Conservation (phyloP, 495 filamentous ascomycete genomes). For the Talaromyces thailandensis region DNA sequence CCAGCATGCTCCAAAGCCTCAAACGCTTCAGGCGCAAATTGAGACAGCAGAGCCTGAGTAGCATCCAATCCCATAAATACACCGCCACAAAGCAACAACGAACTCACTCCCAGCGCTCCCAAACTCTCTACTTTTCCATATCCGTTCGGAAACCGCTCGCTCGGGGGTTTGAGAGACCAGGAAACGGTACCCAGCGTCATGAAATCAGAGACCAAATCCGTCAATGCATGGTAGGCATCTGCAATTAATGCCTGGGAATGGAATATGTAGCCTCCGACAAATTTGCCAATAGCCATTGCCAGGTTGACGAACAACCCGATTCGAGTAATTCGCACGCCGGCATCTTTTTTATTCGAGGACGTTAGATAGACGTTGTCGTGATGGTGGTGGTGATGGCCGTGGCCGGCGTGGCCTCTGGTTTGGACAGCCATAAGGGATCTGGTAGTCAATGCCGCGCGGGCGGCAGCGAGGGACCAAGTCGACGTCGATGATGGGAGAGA, state of each 20-base stretch:
- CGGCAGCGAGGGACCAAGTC: background rate
- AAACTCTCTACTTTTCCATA: constrained; percentile 98
- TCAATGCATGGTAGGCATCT: constrained; percentile 90
- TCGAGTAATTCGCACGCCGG: constrained; percentile 89
- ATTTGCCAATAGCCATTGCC: constrained; percentile 88
- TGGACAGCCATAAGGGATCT: constrained; percentile 25
- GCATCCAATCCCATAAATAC: constrained; percentile 83
- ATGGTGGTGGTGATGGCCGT: constrained; percentile 57
- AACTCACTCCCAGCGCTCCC: constrained; percentile 85
- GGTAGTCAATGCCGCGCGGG: background rate
- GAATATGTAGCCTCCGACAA: constrained; percentile 84
- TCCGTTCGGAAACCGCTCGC: constrained; percentile 72
- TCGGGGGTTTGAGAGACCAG: constrained; percentile 78
- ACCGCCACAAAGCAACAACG: constrained; percentile 78
- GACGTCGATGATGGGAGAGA: background rate
- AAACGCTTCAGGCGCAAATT: constrained; percentile 69
- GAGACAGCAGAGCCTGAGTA: constrained; percentile 61
- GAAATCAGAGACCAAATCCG: constrained; percentile 89
- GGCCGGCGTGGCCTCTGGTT: constrained; percentile 23
- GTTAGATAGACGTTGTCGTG: constrained; percentile 85
- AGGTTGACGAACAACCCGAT: constrained; percentile 89
- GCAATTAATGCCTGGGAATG: constrained; percentile 90
- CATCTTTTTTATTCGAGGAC: constrained; percentile 82
- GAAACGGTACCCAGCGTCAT: constrained; percentile 89
- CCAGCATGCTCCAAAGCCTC: constrained; percentile 51